Evolutionary conservation across 768 basidiomycete genomes (phyloP).

Genomic region (Pulveroboletus frians): DNA sequence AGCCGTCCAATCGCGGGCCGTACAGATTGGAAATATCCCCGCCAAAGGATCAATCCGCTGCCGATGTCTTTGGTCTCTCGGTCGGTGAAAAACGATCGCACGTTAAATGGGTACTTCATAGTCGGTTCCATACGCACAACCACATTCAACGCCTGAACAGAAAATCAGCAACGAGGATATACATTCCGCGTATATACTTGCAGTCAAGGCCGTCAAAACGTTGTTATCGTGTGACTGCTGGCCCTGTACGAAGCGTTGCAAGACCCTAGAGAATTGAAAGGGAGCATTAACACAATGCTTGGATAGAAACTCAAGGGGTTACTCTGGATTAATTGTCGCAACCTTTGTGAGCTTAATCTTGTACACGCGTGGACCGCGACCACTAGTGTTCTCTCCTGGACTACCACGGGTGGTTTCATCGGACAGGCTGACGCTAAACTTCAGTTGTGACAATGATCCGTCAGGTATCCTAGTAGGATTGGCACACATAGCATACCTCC

Average conservation of each 20-base stretch:
- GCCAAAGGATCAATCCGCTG: constrained; percentile 63
- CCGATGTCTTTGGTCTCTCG: constrained; percentile 52
- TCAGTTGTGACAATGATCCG: constrained; percentile 6
- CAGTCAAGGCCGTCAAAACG: constrained; percentile 65
- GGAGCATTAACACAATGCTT: constrained; percentile 16
- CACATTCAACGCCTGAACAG: constrained; percentile 60
- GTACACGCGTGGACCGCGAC: constrained; percentile 55
- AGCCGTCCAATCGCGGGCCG: constrained; percentile 61
- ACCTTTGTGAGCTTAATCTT: constrained; percentile 59
- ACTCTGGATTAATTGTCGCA: constrained; percentile 57
- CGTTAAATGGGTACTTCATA: constrained; percentile 62
- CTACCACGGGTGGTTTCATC: constrained; percentile 34
- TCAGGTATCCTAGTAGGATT: background rate
- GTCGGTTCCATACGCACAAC: constrained; percentile 73
- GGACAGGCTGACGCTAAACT: constrained; percentile 61
- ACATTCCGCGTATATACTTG: constrained; percentile 21
- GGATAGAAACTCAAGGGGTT: constrained; percentile 12
- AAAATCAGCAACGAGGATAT: background rate
- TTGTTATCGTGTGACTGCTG: constrained; percentile 62
- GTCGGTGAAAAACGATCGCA: constrained; percentile 68
- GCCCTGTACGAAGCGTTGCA: constrained; percentile 59
- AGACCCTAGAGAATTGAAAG: constrained; percentile 39
- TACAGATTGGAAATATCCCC: constrained; percentile 78
- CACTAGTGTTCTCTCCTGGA: constrained; percentile 29
- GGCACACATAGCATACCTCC: constrained; percentile 39